Conservation (phyloP, 768 basidiomycete genomes). For the Rhodotorula paludigena region DNA sequence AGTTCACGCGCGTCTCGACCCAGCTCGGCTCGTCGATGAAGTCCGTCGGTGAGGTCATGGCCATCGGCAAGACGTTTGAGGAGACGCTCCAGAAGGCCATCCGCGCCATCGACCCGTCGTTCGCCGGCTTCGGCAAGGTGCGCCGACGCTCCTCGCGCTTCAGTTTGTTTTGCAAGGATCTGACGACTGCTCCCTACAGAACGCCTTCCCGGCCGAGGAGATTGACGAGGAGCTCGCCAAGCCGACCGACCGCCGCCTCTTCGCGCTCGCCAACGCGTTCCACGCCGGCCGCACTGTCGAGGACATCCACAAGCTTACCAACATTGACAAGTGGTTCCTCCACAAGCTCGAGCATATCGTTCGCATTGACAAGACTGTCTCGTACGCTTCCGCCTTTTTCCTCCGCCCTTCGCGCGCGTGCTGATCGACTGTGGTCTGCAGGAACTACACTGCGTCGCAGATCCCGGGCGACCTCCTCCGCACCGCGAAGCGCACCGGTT, state of each 20-base stretch:
- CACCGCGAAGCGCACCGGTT: slow-evolving; percentile 87
- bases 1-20: slow-evolving; percentile 89
- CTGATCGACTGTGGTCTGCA: neutral
- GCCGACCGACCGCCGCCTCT: slow-evolving; percentile 94
- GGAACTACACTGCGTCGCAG: slow-evolving; percentile 31
- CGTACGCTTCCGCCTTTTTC: slow-evolving; percentile 54
- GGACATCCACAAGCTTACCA: slow-evolving; percentile 95
- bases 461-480: slow-evolving; percentile 58
- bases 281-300: slow-evolving; percentile 88
- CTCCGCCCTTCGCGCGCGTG: neutral
- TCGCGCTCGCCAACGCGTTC: slow-evolving; percentile 91
- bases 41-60: slow-evolving; percentile 99
- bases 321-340: slow-evolving; percentile 98
- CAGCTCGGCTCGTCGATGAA: slow-evolving; percentile 95
- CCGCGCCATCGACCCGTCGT: slow-evolving; percentile 90
- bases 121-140: slow-evolving; percentile 83
- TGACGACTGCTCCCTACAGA: slow-evolving; percentile 6
- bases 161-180: neutral
- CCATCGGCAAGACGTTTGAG: slow-evolving; percentile 94
- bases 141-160: slow-evolving; percentile 40
- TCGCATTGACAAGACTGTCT: slow-evolving; percentile 69
- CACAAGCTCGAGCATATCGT: slow-evolving; percentile 77
- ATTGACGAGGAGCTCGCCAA: slow-evolving; percentile 89
- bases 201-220: slow-evolving; percentile 60
- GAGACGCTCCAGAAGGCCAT: slow-evolving; percentile 99